phyloP scores from a whole-genome alignment of 164 flowering plant species.

The Berberis thunbergii region DNA sequence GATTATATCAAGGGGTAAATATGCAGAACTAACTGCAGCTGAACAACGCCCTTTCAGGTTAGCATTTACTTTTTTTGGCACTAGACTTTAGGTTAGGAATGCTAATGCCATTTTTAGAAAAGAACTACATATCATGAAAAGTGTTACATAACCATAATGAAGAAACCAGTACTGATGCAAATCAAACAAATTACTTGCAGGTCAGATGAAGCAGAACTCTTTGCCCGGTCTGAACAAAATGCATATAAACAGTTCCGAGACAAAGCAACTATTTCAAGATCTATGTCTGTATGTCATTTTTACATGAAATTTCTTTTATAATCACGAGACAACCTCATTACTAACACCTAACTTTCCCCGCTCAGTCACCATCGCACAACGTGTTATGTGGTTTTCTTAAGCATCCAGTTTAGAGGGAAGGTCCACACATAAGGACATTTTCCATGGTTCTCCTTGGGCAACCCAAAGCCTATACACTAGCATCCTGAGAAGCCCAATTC shows the following conservation, averaged over 20 bases:
- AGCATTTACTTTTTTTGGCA: neutral
- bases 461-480: too few species aligned
- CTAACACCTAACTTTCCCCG: too few species aligned
- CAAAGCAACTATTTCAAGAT: constrained; percentile 93
- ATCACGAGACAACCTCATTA: too few species aligned
- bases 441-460: too few species aligned
- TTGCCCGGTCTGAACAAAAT: constrained; percentile 72
- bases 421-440: too few species aligned
- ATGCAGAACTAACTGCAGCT: constrained; percentile 74
- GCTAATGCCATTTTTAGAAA: neutral
- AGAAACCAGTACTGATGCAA: neutral
- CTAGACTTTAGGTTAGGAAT: neutral
- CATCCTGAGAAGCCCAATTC: too few species aligned
- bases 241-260: constrained; percentile 71
- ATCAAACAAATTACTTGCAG: constrained; percentile 24
- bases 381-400: too few species aligned
- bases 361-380: too few species aligned
- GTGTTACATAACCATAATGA: too few species aligned
- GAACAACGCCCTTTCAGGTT: constrained; percentile 88
- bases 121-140: neutral
- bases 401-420: too few species aligned
- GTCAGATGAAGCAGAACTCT: constrained; percentile 88
- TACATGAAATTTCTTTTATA: neutral
- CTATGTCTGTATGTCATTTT: constrained; percentile 58
- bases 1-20: constrained; percentile 84